Evolutionary conservation across 441 rosid species (phyloP), one percentile per base, ranked within the genome.

Genomic region (Viola pubescens): DNA sequence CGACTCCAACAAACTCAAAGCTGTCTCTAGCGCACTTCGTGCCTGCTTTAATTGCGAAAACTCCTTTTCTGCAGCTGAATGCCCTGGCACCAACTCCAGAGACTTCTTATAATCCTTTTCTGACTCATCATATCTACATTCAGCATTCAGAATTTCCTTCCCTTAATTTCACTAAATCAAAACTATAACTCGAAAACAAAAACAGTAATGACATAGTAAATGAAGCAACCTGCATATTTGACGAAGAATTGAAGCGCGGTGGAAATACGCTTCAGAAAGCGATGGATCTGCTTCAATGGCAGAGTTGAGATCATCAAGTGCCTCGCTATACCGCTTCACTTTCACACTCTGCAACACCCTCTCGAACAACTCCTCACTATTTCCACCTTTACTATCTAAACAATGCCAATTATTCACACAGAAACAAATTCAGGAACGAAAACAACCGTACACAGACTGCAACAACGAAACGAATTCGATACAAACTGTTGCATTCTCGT

Each of bases 11-110:
- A 89, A 83, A 61, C 71, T 57, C 34, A 70, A 59, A 40, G 99
- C 91, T 43, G 85, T 69, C 68, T 82, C 95, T 43, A 90, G 61
- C 71, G 94, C 89, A 80, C 73, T 86, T 76, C 71, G 77, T 52
- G 99, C 97, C 75, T 94, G 97, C 64, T 74, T 74, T 54, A 86
- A 74, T 63, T 94, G 99, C 72, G 94, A 86, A 53, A 94, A 96
- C 75, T 94, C 97, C 75, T 88, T 94, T 61, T 90, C 91, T 5
- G 94, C 96, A 58, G 70, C 70, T 0, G 77, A 65, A 67, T 88
- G 78, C 63, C 88, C 82, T 12, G 95, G 91, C 65, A 75, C 84
- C 38, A 81, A 65, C 75, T 86, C 90, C 72, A 94, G 67, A 69
- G 77, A 80, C 62, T 80, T 83, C 42, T 62, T 84, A 65, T 90